phyloP scores from a whole-genome alignment of 176 grass and related monocot genomes.

The Cenchrus purpureus region DNA sequence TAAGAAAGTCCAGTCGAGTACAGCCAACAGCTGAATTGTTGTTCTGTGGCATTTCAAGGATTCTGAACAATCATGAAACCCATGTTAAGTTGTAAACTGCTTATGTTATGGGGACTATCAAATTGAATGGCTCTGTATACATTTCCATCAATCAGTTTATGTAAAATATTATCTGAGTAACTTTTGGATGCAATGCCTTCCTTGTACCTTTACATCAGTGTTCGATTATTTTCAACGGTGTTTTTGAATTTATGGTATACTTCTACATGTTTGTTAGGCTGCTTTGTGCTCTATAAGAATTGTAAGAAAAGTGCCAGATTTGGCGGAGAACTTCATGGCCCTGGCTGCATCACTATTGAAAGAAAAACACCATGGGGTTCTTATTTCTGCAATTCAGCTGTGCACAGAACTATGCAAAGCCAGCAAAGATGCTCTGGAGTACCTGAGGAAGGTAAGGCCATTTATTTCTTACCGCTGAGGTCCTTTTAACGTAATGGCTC shows the following conservation, averaged over 20 bases:
- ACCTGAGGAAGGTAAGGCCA: constrained; percentile 71
- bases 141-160: not conserved
- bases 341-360: constrained; percentile 74
- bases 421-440: constrained; percentile 74
- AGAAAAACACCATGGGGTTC: constrained; percentile 92
- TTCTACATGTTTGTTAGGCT: constrained; percentile 62
- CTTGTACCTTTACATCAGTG: not conserved
- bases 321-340: constrained; percentile 85
- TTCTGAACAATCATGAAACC: not conserved
- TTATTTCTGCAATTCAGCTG: constrained; percentile 91
- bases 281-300: constrained; percentile 94
- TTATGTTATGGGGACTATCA: not conserved
- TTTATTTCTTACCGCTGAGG: constrained; percentile 2
- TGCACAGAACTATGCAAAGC: constrained; percentile 89
- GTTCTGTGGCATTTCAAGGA: not conserved
- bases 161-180: not conserved
- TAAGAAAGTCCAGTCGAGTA: not conserved
- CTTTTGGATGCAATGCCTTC: not conserved
- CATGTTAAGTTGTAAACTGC: not conserved
- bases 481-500: not conserved
- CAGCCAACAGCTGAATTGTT: not conserved
- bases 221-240: not conserved
- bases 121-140: not conserved
- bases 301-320: constrained; percentile 89
- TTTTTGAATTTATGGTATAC: constrained; percentile 15